Evolutionary conservation across 768 basidiomycete species (phyloP).

Genomic region (Mycena chlorophos): DNA sequence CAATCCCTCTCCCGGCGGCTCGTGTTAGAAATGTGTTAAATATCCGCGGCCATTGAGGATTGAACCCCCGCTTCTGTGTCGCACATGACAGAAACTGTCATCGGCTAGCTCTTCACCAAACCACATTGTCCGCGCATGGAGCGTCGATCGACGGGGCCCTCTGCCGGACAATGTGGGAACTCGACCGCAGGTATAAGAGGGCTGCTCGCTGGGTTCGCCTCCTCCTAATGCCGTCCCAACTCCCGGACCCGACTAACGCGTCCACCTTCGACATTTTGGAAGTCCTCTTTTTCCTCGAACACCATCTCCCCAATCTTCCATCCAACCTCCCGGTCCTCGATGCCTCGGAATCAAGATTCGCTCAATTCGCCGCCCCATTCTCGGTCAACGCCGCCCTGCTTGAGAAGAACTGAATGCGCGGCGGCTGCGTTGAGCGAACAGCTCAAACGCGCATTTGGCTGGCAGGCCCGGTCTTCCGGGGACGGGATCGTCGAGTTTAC

Average conservation of each 20-base stretch:
- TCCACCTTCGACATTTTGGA: background rate
- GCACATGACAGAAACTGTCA: background rate
- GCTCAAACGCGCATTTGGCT: background rate
- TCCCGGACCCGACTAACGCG: background rate
- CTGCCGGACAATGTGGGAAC: too few species aligned
- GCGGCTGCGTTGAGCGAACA: background rate
- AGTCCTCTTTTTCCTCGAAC: background rate
- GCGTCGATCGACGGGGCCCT: background rate
- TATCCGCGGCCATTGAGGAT: background rate
- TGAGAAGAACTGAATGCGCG: background rate
- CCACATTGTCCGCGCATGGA: background rate
- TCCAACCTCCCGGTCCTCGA: background rate
- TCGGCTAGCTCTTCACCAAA: background rate
- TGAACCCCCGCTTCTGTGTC: background rate
- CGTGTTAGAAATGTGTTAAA: background rate
- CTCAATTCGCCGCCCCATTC: background rate
- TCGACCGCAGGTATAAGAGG: too few species aligned
- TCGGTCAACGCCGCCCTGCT: background rate
- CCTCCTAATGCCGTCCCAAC: background rate
- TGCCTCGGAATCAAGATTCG: background rate
- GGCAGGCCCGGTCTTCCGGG: background rate
- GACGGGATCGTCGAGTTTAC: too few species aligned
- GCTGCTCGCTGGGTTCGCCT: too few species aligned
- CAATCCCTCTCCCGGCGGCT: background rate
- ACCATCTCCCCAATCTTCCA: background rate